These are phyloP conservation scores for Thraustochytrium striatum DNA, from an alignment of 352 stramenopile species.

Conservation along the genomic window DNA sequence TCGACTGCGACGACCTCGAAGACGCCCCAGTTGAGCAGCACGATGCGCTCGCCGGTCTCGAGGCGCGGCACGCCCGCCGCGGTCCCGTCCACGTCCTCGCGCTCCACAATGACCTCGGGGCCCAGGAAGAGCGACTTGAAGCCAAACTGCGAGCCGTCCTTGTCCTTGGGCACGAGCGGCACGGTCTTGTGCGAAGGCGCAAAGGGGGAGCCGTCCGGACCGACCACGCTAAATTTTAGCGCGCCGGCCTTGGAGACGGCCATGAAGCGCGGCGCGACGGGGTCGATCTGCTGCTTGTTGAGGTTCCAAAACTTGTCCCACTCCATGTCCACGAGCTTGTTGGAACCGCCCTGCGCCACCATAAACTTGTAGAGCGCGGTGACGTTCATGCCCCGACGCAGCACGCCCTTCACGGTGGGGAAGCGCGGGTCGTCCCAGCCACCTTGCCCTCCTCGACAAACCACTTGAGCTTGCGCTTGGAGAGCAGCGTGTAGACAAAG, in stretches of 20 bases:
- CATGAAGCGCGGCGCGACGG: slow-evolving; percentile 89
- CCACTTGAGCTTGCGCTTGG: slow-evolving; percentile 98
- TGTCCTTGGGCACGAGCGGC: slow-evolving; percentile 68
- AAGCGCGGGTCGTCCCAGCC: slow-evolving; percentile 97
- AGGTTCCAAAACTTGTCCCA: slow-evolving; percentile 99
- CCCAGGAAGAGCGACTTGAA: not conserved
- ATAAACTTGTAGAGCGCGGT: slow-evolving; percentile 94
- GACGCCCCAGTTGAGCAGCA: slow-evolving; percentile 92
- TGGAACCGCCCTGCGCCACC: slow-evolving; percentile 86
- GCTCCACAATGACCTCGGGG: slow-evolving; percentile 80
- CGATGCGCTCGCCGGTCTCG: slow-evolving; percentile 91
- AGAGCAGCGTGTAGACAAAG: slow-evolving; percentile 97
- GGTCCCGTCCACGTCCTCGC: slow-evolving; percentile 76
- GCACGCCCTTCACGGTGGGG: slow-evolving; percentile 94
- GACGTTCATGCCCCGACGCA: slow-evolving; percentile 91
- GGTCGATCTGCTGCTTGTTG: slow-evolving; percentile 98
- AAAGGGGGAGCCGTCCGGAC: slow-evolving; percentile 14
- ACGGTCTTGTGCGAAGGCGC: slow-evolving; percentile 55
- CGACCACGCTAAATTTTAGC: slow-evolving; percentile 65
- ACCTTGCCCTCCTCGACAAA: slow-evolving; percentile 96
- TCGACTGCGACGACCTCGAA: slow-evolving; percentile 90
- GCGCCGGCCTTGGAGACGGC: slow-evolving; percentile 82
- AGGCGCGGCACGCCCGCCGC: slow-evolving; percentile 75
- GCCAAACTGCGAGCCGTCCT: slow-evolving; percentile 51
- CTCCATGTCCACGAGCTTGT: slow-evolving; percentile 65